A percentile compares a stretch with the other conserved stretches of the same genome.
These are phyloP conservation scores for Tetracladium setigerum DNA, from an alignment of 495 filamentous ascomycete genomes.

Conservation along the genomic window DNA sequence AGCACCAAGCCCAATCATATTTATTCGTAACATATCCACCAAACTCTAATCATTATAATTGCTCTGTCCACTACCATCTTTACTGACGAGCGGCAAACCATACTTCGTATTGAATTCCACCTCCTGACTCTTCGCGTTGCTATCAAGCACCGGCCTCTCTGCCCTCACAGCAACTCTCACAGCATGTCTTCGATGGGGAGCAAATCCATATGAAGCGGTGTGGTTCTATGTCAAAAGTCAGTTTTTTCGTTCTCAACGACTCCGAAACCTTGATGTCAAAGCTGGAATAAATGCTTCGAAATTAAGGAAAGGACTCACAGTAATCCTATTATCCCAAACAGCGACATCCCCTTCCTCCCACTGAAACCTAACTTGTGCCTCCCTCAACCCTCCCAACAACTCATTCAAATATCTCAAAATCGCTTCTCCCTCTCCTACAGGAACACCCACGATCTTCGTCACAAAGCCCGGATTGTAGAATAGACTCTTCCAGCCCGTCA, in stretches of 20 bases:
- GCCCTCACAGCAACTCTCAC: conserved; percentile 53
- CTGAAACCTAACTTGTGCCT: conserved; percentile 62
- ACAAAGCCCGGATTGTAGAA: conserved; percentile 80
- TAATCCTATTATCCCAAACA: conserved; percentile 47
- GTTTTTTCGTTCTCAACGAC: neutral
- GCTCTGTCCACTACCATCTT: conserved; percentile 50
- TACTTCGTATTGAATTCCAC: conserved; percentile 43
- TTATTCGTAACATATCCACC: too few relatives aligned
- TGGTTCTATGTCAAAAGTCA: conserved; percentile 39
- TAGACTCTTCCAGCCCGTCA: conserved; percentile 48
- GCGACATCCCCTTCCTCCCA: conserved; percentile 66
- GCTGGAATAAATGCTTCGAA: neutral
- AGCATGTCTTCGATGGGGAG: conserved; percentile 54
- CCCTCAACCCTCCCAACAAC: conserved; percentile 53
- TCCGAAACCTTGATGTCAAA: neutral
- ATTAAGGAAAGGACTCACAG: conserved; percentile 8
- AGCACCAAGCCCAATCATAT: too few relatives aligned
- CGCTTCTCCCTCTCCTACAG: conserved; percentile 60
- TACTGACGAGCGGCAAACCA: conserved; percentile 46
- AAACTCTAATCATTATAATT: conserved; percentile 55
- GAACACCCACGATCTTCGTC: conserved; percentile 65
- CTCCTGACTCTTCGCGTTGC: conserved; percentile 49
- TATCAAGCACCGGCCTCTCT: conserved; percentile 47
- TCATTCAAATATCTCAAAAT: conserved; percentile 60
- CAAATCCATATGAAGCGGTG: conserved; percentile 52